Evolutionary conservation across 768 basidiomycete species (phyloP), one percentile per base, ranked within the genome.

Genomic region (Lactarius deliciosus): DNA sequence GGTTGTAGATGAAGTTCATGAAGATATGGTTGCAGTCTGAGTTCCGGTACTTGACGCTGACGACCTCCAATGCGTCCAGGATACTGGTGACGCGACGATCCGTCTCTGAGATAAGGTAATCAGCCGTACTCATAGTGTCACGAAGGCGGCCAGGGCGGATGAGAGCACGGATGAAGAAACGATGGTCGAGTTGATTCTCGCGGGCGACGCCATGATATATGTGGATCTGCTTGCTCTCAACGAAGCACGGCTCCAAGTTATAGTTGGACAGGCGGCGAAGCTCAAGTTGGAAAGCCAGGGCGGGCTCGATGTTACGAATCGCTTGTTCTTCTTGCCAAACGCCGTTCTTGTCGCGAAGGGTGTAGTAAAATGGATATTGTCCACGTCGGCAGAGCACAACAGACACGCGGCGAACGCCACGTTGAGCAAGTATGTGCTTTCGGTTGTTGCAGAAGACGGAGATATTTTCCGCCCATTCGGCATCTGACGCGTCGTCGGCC

Each of bases 21-120:
- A 94, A 96, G 76, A 98, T 97, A 76, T 98, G 96, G 77, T 98
- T 98, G 81, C 94, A 95, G 75, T 98, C 96, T 4, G 96, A 92
- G 71, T 90, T 93, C 67, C 96, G 87, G 73, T 96, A 83, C 73
- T 94, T 85, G 9, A 92, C 92, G 71, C 86, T 89, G 74, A 96
- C 94, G 63, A 98, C 90, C 76, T 98, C 96, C 36, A 98, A 84
- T 2, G 96, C 91, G 77, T 99, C 97, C 68, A 99, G 82, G 71
- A 98, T 88, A 73, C 86, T 90, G 50, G 93, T 96, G 68, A 98
- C 92, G 15, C 98, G 87, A 56, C 97, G 91, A 74, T 99, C 97
- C 15, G 96, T 96, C 81, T 99, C 97, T 1, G 96, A 97, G 71
- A 99, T 92, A 74, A 99, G 90, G 79, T 98, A 99, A 77, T 98